Evolutionary conservation across 164 flowering plant genomes (phyloP).

Genomic region (Cinnamomum chago): DNA sequence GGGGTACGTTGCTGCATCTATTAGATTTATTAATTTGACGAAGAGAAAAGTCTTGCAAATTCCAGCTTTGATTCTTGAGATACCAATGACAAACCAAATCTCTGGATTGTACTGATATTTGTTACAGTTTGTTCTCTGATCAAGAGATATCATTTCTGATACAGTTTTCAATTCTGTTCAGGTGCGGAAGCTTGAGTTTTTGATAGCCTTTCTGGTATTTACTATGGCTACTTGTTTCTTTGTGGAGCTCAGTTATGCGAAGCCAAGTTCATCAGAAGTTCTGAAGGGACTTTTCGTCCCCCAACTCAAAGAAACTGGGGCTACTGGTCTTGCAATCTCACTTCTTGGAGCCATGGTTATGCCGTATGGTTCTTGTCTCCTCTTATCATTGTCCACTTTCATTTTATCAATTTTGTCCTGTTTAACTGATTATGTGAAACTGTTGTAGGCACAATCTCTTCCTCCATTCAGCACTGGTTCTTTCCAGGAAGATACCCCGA

Average conservation of each 20-base stretch:
- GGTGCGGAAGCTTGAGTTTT: constrained; percentile 92
- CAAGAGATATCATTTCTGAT: not conserved
- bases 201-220: constrained; percentile 75
- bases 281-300: constrained; percentile 84
- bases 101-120: not conserved
- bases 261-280: constrained; percentile 66
- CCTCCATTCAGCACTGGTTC: constrained; percentile 91
- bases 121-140: not conserved
- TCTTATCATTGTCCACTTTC: not conserved
- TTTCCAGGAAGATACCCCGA: constrained; percentile 68
- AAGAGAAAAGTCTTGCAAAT: not conserved
- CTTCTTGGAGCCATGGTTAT: constrained; percentile 96
- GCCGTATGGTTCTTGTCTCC: constrained; percentile 56
- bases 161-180: constrained; percentile 18
- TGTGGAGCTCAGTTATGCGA: constrained; percentile 78
- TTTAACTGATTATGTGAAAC: not conserved
- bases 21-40: not conserved
- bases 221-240: constrained; percentile 89
- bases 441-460: constrained; percentile 76
- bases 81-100: not conserved
- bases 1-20: constrained; percentile 49
- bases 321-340: constrained; percentile 81
- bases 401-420: not conserved
- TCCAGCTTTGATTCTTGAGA: not conserved
- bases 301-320: constrained; percentile 77